phyloP scores from a whole-genome alignment of 2,329 filamentous ascomycete species.

The Chrysosporium keratinophilum region DNA sequence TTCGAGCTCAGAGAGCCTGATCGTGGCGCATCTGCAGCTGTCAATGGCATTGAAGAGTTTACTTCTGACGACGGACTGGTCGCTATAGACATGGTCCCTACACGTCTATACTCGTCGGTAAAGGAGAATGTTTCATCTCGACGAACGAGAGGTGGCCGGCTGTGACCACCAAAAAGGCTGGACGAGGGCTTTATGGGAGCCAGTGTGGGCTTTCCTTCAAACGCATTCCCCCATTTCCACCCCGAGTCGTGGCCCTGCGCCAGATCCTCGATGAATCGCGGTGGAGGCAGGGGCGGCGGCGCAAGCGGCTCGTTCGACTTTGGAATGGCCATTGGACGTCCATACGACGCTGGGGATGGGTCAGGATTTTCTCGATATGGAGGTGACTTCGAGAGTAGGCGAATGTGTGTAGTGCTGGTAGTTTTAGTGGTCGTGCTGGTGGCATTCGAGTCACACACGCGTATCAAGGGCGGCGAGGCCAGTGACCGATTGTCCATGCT shows the following conservation, averaged over 20 bases:
- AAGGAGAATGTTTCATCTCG: constrained; percentile 20
- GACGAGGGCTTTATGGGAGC: constrained; percentile 42
- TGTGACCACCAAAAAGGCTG: constrained; percentile 39
- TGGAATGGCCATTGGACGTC: constrained; percentile 52
- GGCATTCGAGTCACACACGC: constrained; percentile 20
- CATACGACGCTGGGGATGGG: constrained; percentile 34
- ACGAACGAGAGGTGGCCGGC: constrained; percentile 28
- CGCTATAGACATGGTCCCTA: constrained; percentile 6
- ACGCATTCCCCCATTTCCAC: constrained; percentile 53
- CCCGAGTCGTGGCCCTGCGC: constrained; percentile 49
- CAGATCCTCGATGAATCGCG: constrained; percentile 48
- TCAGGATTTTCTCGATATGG: constrained; percentile 26
- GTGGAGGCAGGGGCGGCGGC: constrained; percentile 56
- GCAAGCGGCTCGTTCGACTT: constrained; percentile 40
- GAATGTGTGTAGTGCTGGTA: neutral
- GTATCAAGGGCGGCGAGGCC: constrained; percentile 34
- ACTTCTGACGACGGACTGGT: constrained; percentile 8
- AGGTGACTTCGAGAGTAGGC: constrained; percentile 27
- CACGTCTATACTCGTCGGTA: constrained; percentile 2
- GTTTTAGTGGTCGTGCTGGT: neutral
- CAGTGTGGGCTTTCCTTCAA: constrained; percentile 32
- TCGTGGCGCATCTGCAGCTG: constrained; percentile 2
- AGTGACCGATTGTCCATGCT: constrained; percentile 39
- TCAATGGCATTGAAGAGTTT: neutral
- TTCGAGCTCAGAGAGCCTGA: constrained; percentile 10